Conservation (phyloP, 164 flowering plant species). For the Berberis thunbergii region DNA sequence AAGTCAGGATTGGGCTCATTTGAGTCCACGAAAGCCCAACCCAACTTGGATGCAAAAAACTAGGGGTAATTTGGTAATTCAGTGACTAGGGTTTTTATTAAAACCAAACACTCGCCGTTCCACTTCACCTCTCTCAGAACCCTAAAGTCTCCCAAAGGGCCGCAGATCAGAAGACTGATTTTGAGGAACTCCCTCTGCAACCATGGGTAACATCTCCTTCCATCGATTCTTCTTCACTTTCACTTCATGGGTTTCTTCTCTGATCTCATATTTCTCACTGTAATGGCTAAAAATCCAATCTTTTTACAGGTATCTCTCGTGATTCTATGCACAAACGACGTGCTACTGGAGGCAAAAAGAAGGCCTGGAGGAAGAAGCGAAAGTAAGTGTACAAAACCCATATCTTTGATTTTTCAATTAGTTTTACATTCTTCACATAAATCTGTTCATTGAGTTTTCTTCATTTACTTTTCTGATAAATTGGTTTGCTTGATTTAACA, state of each 20-base stretch:
- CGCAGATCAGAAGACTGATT: too few species aligned
- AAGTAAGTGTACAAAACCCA: conserved; percentile 22
- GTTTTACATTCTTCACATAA: too few species aligned
- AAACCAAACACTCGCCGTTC: background rate
- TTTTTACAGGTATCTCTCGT: conserved; percentile 43
- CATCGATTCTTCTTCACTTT: background rate
- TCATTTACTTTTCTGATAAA: too few species aligned
- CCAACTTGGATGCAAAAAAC: background rate
- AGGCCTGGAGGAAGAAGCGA: conserved; percentile 70
- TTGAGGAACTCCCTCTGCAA: background rate
- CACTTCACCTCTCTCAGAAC: background rate
- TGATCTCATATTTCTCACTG: background rate
- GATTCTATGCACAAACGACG: conserved; percentile 53
- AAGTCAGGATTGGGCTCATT: background rate
- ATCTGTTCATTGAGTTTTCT: too few species aligned
- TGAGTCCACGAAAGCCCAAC: background rate
- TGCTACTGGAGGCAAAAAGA: conserved; percentile 64
- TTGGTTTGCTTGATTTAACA: too few species aligned
- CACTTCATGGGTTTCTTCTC: conserved; percentile 25
- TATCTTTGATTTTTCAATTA: background rate
- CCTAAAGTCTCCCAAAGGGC: too few species aligned
- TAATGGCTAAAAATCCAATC: background rate
- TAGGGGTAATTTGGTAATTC: background rate
- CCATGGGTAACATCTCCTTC: background rate
- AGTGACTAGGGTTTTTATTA: background rate